Evolutionary conservation across 352 stramenopile genomes (phyloP).

Genomic region (Pythium folliculosum): DNA sequence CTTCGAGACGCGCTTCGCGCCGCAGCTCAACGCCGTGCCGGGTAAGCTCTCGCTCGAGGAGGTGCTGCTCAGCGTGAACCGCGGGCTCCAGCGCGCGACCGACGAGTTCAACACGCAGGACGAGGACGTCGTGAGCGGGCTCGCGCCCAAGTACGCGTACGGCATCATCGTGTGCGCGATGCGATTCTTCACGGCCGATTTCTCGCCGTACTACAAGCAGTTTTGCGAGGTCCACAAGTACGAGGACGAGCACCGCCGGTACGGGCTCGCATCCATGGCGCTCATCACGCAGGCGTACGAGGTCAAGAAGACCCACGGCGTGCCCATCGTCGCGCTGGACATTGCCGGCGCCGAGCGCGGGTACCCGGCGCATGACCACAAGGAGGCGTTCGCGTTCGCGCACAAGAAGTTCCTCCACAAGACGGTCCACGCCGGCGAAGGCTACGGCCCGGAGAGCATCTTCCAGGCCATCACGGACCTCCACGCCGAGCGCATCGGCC

Average conservation of each 20-base stretch:
- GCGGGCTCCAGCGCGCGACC: conserved; percentile 59
- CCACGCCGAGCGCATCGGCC: conserved; percentile 84
- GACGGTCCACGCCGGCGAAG: conserved; percentile 88
- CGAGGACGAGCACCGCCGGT: conserved; percentile 73
- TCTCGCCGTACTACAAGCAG: conserved; percentile 82
- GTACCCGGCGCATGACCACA: conserved; percentile 79
- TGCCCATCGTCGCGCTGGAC: conserved; percentile 87
- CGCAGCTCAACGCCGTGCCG: conserved; percentile 73
- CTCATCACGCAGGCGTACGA: conserved; percentile 80
- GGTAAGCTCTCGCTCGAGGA: conserved; percentile 69
- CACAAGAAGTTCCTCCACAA: conserved; percentile 90
- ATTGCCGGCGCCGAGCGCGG: conserved; percentile 81
- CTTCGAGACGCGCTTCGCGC: conserved; percentile 87
- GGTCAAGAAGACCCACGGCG: conserved; percentile 59
- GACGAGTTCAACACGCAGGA: conserved; percentile 68
- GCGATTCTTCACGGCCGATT: conserved; percentile 82
- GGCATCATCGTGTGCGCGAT: conserved; percentile 91
- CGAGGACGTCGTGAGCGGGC: conserved; percentile 43
- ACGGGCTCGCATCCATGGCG: conserved; percentile 81
- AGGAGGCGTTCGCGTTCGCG: conserved; percentile 81
- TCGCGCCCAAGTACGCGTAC: conserved; percentile 73
- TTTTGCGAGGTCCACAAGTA: conserved; percentile 82
- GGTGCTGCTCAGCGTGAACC: conserved; percentile 69
- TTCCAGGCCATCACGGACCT: conserved; percentile 87
- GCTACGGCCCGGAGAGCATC: conserved; percentile 87